A percentile compares a stretch with the other conserved stretches of the same genome.
These are phyloP conservation scores for Euphrasia confusa DNA, from an alignment of 257 asterid species.

Conservation along the genomic window DNA sequence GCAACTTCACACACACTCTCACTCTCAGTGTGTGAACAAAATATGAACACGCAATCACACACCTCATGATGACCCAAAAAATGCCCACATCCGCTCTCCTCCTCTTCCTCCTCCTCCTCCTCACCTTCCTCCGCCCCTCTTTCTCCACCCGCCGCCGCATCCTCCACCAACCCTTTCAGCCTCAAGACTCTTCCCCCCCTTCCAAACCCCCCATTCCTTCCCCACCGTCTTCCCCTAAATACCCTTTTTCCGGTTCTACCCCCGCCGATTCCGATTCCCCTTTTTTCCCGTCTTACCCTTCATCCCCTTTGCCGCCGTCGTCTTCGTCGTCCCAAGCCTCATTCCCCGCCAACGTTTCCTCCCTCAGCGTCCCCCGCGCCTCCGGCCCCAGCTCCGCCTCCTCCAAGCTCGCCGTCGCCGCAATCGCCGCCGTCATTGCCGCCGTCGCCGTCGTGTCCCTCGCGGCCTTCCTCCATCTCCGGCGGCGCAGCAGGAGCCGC, in stretches of 20 bases:
- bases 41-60: not conserved
- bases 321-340: slow-evolving; percentile 54
- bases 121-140: slow-evolving; percentile 27
- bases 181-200: slow-evolving; percentile 36
- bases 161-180: slow-evolving; percentile 67
- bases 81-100: slow-evolving; percentile 26
- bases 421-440: slow-evolving; percentile 54
- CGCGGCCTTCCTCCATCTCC: slow-evolving; percentile 53
- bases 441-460: slow-evolving; percentile 52
- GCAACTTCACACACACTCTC: not conserved
- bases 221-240: slow-evolving; percentile 42
- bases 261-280: slow-evolving; percentile 34
- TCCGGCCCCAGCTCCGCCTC: slow-evolving; percentile 45
- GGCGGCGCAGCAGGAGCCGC: slow-evolving; percentile 29
- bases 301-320: slow-evolving; percentile 59
- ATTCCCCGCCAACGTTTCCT: slow-evolving; percentile 70
- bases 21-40: not conserved
- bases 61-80: not conserved
- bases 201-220: slow-evolving; percentile 41
- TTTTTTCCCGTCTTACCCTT: slow-evolving; percentile 44
- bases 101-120: slow-evolving; percentile 25
- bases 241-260: slow-evolving; percentile 45
- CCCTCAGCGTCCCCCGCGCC: slow-evolving; percentile 45
- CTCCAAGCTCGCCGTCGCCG: slow-evolving; percentile 52
- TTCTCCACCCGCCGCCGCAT: slow-evolving; percentile 50